A percentile compares a stretch with the other conserved stretches of the same genome.
phyloP scores from a whole-genome alignment of 1,139 yeast genomes.

The Wickerhamomyces sp. region DNA sequence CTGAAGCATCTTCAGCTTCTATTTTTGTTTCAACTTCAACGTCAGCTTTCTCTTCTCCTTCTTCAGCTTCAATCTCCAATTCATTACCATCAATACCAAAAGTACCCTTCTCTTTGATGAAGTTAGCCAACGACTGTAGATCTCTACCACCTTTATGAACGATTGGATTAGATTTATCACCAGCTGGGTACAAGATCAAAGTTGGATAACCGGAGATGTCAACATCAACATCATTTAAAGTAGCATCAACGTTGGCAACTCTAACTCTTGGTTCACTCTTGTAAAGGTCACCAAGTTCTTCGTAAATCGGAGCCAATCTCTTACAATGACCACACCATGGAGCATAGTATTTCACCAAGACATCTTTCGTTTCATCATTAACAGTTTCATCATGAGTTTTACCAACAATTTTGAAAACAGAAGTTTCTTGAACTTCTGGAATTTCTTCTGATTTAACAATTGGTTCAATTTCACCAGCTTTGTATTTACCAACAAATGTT shows the following conservation, averaged over 20 bases:
- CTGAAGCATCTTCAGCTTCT: conserved; percentile 16
- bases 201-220: conserved; percentile 93
- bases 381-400: conserved; percentile 72
- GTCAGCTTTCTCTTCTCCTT: conserved; percentile 26
- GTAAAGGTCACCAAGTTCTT: conserved; percentile 73
- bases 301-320: conserved; percentile 88
- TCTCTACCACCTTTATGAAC: conserved; percentile 70
- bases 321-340: conserved; percentile 99
- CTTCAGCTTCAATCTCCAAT: conserved; percentile 32
- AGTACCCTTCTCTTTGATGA: conserved; percentile 63
- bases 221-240: conserved; percentile 81
- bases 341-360: conserved; percentile 90
- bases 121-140: conserved; percentile 62
- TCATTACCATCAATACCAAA: conserved; percentile 49
- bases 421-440: conserved; percentile 72
- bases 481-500: conserved; percentile 59
- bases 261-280: conserved; percentile 52
- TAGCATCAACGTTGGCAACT: conserved; percentile 86
- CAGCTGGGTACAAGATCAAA: conserved; percentile 87
- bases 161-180: conserved; percentile 69
- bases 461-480: conserved; percentile 63
- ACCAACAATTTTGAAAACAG: conserved; percentile 79
- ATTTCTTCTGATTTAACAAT: conserved; percentile 80
- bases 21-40: conserved; percentile 12
- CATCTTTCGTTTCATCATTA: conserved; percentile 70